A percentile compares a stretch with the other conserved stretches of the same genome.
Conservation (phyloP, 495 filamentous ascomycete species). For the Lasiosphaeriaceae sp. region DNA sequence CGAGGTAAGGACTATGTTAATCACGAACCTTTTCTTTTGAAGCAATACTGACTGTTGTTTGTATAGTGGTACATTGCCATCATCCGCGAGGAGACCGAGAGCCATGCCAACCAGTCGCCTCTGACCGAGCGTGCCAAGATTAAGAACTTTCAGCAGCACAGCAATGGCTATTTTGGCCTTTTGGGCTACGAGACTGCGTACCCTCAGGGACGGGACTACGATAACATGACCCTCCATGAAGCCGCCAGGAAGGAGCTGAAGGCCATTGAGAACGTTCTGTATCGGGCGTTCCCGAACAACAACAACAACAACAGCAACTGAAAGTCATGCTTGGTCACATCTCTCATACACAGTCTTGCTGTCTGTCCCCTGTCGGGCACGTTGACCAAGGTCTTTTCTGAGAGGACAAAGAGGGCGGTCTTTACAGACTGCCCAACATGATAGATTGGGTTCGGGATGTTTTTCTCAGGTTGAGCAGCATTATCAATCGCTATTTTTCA, state of each 20-base stretch:
- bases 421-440: no score
- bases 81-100: conserved; percentile 44
- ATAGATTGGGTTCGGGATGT: no score
- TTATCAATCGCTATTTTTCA: no score
- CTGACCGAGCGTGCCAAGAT: conserved; percentile 30
- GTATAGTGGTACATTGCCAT: conserved; percentile 50
- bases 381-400: no score
- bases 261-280: conserved; percentile 36
- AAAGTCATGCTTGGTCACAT: not conserved
- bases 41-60: conserved; percentile 17
- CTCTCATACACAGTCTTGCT: not conserved
- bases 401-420: no score
- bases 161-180: conserved; percentile 38
- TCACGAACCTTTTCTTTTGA: not conserved
- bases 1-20: conserved; percentile 33
- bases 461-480: no score
- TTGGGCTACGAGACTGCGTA: conserved; percentile 38
- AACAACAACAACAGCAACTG: not conserved
- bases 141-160: conserved; percentile 6
- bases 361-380: no score
- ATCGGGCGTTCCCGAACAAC: conserved; percentile 16
- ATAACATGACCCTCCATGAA: conserved; percentile 32
- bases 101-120: conserved; percentile 14
- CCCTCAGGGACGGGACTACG: conserved; percentile 24
- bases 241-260: conserved; percentile 34